Conservation (phyloP, 257 asterid species). For the Voacanga thouarsii region DNA sequence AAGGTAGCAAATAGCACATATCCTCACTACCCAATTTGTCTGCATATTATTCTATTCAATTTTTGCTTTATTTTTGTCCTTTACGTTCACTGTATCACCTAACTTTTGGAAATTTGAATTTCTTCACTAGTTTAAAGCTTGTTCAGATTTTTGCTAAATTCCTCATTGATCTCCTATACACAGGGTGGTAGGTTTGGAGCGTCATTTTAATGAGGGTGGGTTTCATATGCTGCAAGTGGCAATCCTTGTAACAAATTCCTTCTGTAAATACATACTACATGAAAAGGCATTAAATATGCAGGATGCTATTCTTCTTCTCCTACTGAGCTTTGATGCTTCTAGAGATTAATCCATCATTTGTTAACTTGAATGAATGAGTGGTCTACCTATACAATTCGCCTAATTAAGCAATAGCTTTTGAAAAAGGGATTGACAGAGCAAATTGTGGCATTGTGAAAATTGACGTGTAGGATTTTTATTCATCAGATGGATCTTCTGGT, state of each 20-base stretch:
- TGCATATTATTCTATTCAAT: background rate
- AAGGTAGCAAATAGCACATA: conserved; percentile 50
- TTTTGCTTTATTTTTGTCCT: background rate
- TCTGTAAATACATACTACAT: background rate
- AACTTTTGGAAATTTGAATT: background rate
- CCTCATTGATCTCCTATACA: background rate
- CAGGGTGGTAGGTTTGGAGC: background rate
- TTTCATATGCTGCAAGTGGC: background rate
- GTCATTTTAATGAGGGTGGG: background rate
- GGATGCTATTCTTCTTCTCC: background rate
- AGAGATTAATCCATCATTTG: background rate
- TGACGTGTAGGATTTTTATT: too few species aligned
- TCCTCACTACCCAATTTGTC: background rate
- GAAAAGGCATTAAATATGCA: background rate
- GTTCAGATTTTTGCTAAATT: background rate
- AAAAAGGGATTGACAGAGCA: background rate
- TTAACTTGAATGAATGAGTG: background rate
- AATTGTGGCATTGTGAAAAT: background rate
- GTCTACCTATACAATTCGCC: background rate
- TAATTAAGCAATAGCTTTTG: background rate
- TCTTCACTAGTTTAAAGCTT: background rate
- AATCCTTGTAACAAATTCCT: background rate
- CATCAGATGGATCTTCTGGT: conserved; percentile 3
- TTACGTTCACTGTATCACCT: background rate
- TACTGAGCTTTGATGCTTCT: background rate